A percentile compares a stretch with the other conserved stretches of the same genome.
These are phyloP conservation scores for Aureobasidium sp. DNA, from an alignment of 2,329 filamentous ascomycete species.

Conservation along the genomic window DNA sequence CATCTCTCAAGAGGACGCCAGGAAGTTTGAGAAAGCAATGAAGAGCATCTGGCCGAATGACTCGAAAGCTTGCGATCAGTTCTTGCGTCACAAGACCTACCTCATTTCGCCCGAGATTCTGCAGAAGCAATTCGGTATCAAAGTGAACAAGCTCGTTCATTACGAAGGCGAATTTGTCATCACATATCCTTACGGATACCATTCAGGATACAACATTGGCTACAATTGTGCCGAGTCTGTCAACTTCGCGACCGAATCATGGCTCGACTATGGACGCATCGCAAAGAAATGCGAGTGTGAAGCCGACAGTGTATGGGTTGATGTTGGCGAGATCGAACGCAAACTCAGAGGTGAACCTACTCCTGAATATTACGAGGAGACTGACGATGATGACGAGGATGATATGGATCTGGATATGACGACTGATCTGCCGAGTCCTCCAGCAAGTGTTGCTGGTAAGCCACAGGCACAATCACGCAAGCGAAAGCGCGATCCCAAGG, in stretches of 20 bases:
- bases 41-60: slow-evolving; percentile 89
- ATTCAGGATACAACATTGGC: slow-evolving; percentile 94
- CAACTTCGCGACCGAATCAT: slow-evolving; percentile 93
- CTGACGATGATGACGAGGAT: slow-evolving; percentile 59
- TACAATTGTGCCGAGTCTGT: slow-evolving; percentile 99
- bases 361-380: slow-evolving; percentile 74
- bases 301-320: slow-evolving; percentile 96
- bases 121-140: slow-evolving; percentile 83
- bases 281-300: slow-evolving; percentile 97
- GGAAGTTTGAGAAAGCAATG: slow-evolving; percentile 91
- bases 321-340: slow-evolving; percentile 91
- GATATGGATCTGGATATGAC: slow-evolving; percentile 44
- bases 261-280: slow-evolving; percentile 90
- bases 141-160: slow-evolving; percentile 90
- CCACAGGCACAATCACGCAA: slow-evolving; percentile 49
- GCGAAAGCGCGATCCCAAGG: slow-evolving; percentile 54
- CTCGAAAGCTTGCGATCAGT: slow-evolving; percentile 91
- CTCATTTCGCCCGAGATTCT: slow-evolving; percentile 87
- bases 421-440: slow-evolving; percentile 71
- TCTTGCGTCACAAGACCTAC: slow-evolving; percentile 95
- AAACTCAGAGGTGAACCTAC: slow-evolving; percentile 79
- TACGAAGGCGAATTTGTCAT: slow-evolving; percentile 98
- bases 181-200: slow-evolving; percentile 96
- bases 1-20: slow-evolving; percentile 90
- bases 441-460: slow-evolving; percentile 64